phyloP scores from a whole-genome alignment of 139 green algal species.

The Limnomonas spitsbergensis region DNA sequence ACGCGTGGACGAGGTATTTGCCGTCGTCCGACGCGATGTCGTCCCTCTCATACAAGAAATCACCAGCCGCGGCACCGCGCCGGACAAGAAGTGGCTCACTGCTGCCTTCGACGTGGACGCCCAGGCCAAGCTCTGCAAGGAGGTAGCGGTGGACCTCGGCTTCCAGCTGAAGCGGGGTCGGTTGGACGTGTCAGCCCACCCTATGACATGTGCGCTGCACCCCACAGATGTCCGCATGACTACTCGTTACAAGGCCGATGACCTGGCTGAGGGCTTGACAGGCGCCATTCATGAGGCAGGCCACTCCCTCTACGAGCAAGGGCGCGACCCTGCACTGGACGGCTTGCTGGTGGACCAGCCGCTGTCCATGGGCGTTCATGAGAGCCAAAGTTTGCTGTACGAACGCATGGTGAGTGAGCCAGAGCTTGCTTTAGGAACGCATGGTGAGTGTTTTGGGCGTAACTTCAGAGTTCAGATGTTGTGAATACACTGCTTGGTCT shows the following conservation, averaged over 20 bases:
- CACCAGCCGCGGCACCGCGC: conserved; percentile 28
- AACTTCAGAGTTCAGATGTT: too few relatives aligned
- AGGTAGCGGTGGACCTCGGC: conserved; percentile 67
- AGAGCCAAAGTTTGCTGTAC: conserved; percentile 79
- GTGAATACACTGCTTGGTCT: too few relatives aligned
- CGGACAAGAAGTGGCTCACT: conserved; percentile 44
- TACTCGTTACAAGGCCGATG: conserved; percentile 74
- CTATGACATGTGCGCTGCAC: conserved; percentile 14
- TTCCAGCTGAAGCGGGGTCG: conserved; percentile 72
- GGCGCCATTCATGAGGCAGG: neutral
- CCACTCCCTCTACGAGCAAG: conserved; percentile 77
- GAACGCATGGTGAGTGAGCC: conserved; percentile 81
- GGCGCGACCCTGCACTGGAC: conserved; percentile 53
- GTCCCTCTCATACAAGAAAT: conserved; percentile 66
- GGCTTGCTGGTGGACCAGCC: conserved; percentile 8
- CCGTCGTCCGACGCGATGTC: conserved; percentile 50
- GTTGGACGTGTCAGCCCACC: conserved; percentile 64
- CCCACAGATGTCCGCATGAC: conserved; percentile 90
- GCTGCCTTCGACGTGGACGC: conserved; percentile 36
- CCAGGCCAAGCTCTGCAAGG: conserved; percentile 26
- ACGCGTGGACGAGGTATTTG: conserved; percentile 76
- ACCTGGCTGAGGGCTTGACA: conserved; percentile 7
- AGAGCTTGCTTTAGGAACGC: conserved; percentile 80
- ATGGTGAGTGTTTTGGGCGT: too few relatives aligned
- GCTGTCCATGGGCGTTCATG: conserved; percentile 75